phyloP scores from a whole-genome alignment of 768 basidiomycete species.

The Crepidotus variabilis region DNA sequence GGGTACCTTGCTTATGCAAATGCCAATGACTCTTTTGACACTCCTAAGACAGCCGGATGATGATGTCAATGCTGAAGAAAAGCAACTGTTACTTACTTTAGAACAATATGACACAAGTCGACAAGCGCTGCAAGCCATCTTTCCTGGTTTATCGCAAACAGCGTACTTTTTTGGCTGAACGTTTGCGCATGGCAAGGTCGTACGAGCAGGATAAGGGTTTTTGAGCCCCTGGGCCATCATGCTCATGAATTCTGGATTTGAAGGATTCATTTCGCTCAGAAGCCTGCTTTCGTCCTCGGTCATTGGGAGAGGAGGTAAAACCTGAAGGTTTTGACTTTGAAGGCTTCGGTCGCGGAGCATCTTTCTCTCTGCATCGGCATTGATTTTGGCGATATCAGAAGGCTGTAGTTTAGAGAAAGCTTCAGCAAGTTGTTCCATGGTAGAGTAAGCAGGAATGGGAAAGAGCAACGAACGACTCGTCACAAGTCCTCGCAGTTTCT shows the following conservation, averaged over 20 bases:
- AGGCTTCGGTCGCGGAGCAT: background rate
- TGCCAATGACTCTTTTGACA: constrained; percentile 41
- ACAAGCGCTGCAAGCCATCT: constrained; percentile 24
- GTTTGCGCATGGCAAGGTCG: constrained; percentile 33
- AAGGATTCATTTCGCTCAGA: background rate
- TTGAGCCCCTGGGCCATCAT: background rate
- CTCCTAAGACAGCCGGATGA: too few relatives aligned
- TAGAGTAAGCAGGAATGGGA: too few relatives aligned
- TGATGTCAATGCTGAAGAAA: too few relatives aligned
- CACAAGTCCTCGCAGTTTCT: too few relatives aligned
- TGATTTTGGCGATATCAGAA: too few relatives aligned
- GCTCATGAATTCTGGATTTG: background rate
- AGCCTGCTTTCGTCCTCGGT: background rate
- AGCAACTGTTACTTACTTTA: constrained; percentile 20
- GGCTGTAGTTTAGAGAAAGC: too few relatives aligned
- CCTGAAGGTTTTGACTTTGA: constrained; percentile 3
- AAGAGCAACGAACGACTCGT: too few relatives aligned
- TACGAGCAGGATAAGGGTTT: constrained; percentile 17
- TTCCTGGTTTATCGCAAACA: constrained; percentile 28
- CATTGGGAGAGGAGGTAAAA: constrained; percentile 8
- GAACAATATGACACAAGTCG: constrained; percentile 44
- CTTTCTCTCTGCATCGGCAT: too few relatives aligned
- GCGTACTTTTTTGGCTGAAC: constrained; percentile 18
- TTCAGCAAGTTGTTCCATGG: too few relatives aligned
- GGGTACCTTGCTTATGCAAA: constrained; percentile 33